A percentile compares a stretch with the other conserved stretches of the same genome.
Conservation (phyloP, 208 protist species). For the Tritrichomonas musculus region DNA sequence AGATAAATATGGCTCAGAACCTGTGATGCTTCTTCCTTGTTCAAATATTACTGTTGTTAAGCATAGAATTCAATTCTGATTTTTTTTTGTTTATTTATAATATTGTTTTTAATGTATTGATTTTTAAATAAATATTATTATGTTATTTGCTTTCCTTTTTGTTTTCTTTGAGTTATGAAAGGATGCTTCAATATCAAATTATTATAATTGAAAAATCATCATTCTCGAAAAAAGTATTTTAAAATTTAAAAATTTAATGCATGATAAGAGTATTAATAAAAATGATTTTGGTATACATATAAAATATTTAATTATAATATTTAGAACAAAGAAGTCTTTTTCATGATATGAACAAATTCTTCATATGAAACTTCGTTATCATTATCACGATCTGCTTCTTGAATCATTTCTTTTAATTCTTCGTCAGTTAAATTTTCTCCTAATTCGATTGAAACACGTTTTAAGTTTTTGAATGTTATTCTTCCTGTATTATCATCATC, state of each 20-base stretch:
- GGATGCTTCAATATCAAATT: too few relatives aligned
- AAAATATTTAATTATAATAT: too few relatives aligned
- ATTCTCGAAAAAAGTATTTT: too few relatives aligned
- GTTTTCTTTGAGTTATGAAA: too few relatives aligned
- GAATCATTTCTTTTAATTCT: too few relatives aligned
- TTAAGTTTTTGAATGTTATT: conserved; percentile 87
- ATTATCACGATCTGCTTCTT: conserved; percentile 65
- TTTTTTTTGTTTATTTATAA: neutral
- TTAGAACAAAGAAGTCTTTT: conserved; percentile 27
- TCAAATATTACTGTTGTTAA: neutral
- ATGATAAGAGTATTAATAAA: too few relatives aligned
- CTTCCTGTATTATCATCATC: conserved; percentile 58
- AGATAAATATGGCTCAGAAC: neutral
- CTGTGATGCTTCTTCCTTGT: neutral
- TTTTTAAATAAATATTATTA: neutral
- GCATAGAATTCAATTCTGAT: neutral
- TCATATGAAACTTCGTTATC: too few relatives aligned
- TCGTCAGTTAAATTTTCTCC: conserved; percentile 68
- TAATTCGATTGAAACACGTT: conserved; percentile 62
- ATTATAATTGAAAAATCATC: too few relatives aligned
- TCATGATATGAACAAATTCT: conserved; percentile 52
- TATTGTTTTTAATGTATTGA: neutral
- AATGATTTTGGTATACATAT: too few relatives aligned
- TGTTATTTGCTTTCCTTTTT: too few relatives aligned
- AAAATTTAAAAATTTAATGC: too few relatives aligned